phyloP scores from a whole-genome alignment of 495 filamentous ascomycete species.

The Neurospora terricola region DNA sequence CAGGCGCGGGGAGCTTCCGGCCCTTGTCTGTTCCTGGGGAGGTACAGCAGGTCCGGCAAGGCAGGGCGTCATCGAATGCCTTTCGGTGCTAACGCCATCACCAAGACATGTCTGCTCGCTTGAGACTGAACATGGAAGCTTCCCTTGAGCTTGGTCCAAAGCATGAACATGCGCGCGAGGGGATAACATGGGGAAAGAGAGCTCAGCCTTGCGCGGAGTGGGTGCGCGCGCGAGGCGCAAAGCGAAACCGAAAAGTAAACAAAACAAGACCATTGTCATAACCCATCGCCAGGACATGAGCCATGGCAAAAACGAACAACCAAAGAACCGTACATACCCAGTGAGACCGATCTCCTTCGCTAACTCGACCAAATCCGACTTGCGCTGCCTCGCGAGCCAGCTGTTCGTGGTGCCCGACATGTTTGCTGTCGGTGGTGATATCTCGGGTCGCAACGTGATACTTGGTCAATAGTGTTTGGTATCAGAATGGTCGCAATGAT shows the following conservation, averaged over 20 bases:
- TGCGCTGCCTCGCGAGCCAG: slow-evolving; percentile 78
- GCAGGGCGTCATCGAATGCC: background rate
- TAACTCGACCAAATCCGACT: slow-evolving; percentile 67
- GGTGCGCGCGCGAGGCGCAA: background rate
- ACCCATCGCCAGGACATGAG: background rate
- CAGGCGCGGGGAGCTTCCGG: background rate
- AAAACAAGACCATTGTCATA: background rate
- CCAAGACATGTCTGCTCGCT: background rate
- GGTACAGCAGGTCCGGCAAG: background rate
- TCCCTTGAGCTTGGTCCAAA: background rate
- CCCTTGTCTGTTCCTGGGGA: background rate
- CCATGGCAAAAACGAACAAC: slow-evolving; percentile 1
- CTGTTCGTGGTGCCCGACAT: slow-evolving; percentile 39
- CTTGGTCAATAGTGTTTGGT: slow-evolving; percentile 1
- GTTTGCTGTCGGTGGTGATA: slow-evolving; percentile 5
- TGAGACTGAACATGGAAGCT: background rate
- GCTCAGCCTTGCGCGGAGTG: background rate
- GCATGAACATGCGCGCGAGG: background rate
- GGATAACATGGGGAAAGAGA: background rate
- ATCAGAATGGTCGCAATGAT: slow-evolving; percentile 19
- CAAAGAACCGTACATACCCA: slow-evolving; percentile 46
- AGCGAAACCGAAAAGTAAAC: background rate
- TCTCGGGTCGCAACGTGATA: background rate
- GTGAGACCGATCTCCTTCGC: slow-evolving; percentile 62
- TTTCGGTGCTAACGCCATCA: background rate